Percentiles rank a stretch among this genome's conserved stretches.
Evolutionary conservation across 2,329 filamentous ascomycete genomes (phyloP).

Genomic region (Neobulgaria alba): DNA sequence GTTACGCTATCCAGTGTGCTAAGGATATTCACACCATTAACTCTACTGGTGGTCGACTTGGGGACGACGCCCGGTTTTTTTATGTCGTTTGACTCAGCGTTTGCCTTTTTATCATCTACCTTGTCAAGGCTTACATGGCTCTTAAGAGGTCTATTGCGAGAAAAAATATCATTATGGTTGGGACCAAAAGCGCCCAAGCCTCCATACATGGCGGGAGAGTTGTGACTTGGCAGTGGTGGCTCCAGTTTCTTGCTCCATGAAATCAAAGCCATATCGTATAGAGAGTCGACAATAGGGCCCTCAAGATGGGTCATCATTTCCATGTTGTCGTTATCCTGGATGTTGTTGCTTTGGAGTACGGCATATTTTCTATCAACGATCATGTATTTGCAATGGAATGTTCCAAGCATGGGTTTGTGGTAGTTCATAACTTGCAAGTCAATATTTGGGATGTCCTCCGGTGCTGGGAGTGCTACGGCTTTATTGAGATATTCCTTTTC

Average conservation of each 20-base stretch:
- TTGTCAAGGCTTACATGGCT: too few species aligned
- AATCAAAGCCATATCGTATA: slow-evolving; percentile 67
- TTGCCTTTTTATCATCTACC: too few species aligned
- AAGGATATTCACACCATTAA: too few species aligned
- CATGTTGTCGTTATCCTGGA: slow-evolving; percentile 69
- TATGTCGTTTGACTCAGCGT: too few species aligned
- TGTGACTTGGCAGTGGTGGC: slow-evolving; percentile 48
- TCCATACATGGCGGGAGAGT: slow-evolving; percentile 38
- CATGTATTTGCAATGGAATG: slow-evolving; percentile 72
- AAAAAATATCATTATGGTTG: slow-evolving; percentile 24
- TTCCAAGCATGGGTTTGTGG: slow-evolving; percentile 61
- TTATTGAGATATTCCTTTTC: slow-evolving; percentile 46
- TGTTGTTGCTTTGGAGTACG: slow-evolving; percentile 69
- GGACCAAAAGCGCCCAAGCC: slow-evolving; percentile 17
- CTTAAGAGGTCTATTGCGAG: slow-evolving; percentile 25
- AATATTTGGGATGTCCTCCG: slow-evolving; percentile 60
- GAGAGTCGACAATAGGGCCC: slow-evolving; percentile 65
- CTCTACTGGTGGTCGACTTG: too few species aligned
- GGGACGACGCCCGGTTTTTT: too few species aligned
- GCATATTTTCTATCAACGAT: slow-evolving; percentile 65
- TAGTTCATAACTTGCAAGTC: slow-evolving; percentile 67
- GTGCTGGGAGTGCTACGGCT: slow-evolving; percentile 50
- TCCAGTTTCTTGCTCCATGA: slow-evolving; percentile 59
- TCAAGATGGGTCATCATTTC: slow-evolving; percentile 75
- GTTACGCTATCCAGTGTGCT: too few species aligned